A percentile compares a stretch with the other conserved stretches of the same genome.
phyloP scores from a whole-genome alignment of 441 rosid species.

The Mallotus japonicus region DNA sequence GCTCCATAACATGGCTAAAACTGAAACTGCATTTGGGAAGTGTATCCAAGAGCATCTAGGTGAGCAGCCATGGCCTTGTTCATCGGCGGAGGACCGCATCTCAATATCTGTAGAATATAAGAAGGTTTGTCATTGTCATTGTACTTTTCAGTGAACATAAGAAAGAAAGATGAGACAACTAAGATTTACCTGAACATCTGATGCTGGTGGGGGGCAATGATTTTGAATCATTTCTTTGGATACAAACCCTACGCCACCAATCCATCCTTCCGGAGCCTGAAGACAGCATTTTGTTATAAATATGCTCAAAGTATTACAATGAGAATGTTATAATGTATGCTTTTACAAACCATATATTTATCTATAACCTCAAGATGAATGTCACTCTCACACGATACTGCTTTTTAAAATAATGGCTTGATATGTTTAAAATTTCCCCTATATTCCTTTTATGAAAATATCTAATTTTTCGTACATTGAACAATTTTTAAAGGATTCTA shows the following conservation, averaged over 20 bases:
- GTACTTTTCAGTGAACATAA: background rate
- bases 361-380: too few species aligned
- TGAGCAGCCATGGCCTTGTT: constrained; percentile 67
- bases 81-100: constrained; percentile 74
- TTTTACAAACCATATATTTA: background rate
- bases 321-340: background rate
- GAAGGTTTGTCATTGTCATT: background rate
- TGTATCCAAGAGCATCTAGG: constrained; percentile 54
- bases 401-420: background rate
- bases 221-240: constrained; percentile 57
- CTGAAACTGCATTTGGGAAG: constrained; percentile 57
- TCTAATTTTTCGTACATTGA: too few species aligned
- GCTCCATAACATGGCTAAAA: constrained; percentile 29
- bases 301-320: background rate
- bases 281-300: constrained; percentile 8
- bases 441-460: background rate
- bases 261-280: constrained; percentile 70
- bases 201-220: constrained; percentile 52
- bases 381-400: background rate
- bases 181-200: constrained; percentile 44
- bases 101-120: constrained; percentile 34
- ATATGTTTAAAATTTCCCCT: too few species aligned
- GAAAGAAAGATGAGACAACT: background rate
- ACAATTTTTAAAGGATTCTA: too few species aligned
- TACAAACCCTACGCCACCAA: constrained; percentile 60